Conservation (phyloP, 148 eudicot genomes). For the Camellia granthamiana region DNA sequence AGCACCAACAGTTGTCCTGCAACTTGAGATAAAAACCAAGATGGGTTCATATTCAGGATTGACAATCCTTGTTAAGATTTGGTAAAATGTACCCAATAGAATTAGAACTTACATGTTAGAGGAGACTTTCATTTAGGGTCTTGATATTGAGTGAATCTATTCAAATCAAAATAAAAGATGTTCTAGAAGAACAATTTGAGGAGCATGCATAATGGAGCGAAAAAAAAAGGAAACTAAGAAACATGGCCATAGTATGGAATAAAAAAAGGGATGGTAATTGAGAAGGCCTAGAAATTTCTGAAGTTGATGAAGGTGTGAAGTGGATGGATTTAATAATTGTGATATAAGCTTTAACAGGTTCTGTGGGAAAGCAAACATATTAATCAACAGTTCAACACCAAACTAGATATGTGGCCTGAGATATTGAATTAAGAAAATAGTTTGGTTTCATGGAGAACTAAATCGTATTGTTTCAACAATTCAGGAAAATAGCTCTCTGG, state of each 20-base stretch:
- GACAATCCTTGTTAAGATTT: not conserved
- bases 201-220: no score
- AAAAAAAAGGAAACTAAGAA: no score
- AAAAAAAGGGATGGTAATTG: no score
- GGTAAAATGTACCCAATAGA: not conserved
- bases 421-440: not conserved
- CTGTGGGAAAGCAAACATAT: no score
- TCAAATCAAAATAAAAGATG: not conserved
- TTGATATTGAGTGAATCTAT: not conserved
- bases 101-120: conserved; percentile 3
- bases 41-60: not conserved
- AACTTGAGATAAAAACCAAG: conserved; percentile 6
- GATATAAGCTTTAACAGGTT: no score
- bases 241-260: no score
- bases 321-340: no score
- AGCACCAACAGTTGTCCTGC: not conserved
- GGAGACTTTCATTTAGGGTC: not conserved
- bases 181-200: not conserved
- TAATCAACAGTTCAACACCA: no score
- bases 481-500: not conserved
- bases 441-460: not conserved
- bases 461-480: not conserved
- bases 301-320: no score
- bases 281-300: no score
- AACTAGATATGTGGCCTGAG: not conserved